phyloP scores from a whole-genome alignment of 2,329 filamentous ascomycete species.

The Sclerotinia subarctica region DNA sequence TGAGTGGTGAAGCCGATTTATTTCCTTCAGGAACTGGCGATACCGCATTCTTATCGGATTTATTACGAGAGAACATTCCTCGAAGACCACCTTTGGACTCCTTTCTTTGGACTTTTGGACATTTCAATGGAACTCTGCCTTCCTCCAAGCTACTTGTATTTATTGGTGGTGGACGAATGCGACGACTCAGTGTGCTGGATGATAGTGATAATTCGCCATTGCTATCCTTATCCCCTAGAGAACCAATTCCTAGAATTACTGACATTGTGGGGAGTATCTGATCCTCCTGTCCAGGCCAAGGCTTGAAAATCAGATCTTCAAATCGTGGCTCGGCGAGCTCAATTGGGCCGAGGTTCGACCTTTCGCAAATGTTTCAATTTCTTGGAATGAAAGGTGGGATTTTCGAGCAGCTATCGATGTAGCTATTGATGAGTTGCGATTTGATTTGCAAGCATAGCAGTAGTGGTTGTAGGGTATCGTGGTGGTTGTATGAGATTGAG shows the following conservation, averaged over 20 bases:
- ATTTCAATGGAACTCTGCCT: conserved; percentile 27
- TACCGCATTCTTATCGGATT: conserved; percentile 28
- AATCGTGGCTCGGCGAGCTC: background rate
- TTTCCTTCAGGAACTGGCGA: conserved; percentile 28
- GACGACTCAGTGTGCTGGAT: conserved; percentile 25
- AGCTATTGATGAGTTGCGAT: background rate
- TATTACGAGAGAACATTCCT: conserved; percentile 36
- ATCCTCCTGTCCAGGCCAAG: background rate
- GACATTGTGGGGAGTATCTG: conserved; percentile 5
- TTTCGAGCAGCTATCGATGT: background rate
- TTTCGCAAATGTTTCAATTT: background rate
- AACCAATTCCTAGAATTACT: background rate
- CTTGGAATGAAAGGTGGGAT: background rate
- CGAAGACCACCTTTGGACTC: conserved; percentile 35
- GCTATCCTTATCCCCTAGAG: background rate
- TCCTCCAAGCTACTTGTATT: conserved; percentile 23
- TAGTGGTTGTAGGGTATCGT: background rate
- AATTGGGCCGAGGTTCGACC: background rate
- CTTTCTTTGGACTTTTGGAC: conserved; percentile 29
- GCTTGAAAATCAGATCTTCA: conserved; percentile 2
- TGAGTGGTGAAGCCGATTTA: conserved; percentile 3
- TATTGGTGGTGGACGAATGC: conserved; percentile 32
- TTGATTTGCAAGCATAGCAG: background rate
- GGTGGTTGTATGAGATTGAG: background rate
- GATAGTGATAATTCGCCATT: background rate